Evolutionary conservation across 2,329 filamentous ascomycete species (phyloP), one percentile per base, ranked within the genome.

Genomic region (Alternaria sp.): DNA sequence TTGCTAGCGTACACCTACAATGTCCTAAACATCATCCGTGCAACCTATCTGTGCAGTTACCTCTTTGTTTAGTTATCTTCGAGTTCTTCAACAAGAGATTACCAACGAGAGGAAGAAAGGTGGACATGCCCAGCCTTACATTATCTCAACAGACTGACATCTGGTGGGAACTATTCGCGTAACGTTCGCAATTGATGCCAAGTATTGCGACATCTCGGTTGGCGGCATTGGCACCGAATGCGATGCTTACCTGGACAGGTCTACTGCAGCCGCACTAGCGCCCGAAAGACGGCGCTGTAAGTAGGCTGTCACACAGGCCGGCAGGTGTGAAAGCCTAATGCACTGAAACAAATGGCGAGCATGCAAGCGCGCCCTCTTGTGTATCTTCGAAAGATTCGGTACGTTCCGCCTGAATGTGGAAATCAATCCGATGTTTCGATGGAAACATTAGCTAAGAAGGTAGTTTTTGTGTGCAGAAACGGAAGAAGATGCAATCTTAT

Each of bases 171-270:
- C 26, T 51, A 23, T 54, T 15, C 25, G 56, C 30, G 19, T 26
- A 28, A 59, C 19, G 56, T 59, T 54, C 60, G 60, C 50, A 59
- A 62, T 62, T 26, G 44, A 50, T 40, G 56, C 60, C 60, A 62
- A 62, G 60, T 9, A 62, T 62, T 62, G 60, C 60, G 60, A 62
- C 60, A 62, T 62, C 60, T 62, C 60, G 60, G 43, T 49, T 54
- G 56, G 56, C 56, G 56, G 32, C 44, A 59, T 59, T 62, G 60
- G 60, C 60, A 50, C 44, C 26, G 46, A 26, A 50, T 30, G 15
- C 19, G 23, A 61, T 52, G 59, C 54, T 46, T 62, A 47, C 54
- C 51, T 49, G 44, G 26, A 26, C 19, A 21, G 32, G 12, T 50
- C 30, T 57, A 25, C 36, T 52, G 47, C 59, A 61, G 59, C 59